Base-by-base conservation (phyloP, 331 rosid genomes). In the Dryas integrifolia region DNA sequence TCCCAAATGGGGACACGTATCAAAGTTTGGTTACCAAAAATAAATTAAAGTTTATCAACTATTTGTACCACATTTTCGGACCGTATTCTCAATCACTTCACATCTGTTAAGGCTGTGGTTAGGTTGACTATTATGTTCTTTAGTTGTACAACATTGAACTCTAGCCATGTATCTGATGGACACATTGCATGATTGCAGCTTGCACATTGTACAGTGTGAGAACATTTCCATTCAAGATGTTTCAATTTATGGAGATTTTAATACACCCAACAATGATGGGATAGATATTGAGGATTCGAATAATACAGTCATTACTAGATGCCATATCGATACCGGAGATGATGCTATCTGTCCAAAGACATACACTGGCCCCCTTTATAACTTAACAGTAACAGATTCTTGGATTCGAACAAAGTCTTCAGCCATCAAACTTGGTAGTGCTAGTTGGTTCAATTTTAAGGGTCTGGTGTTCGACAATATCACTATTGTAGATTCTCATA, bases 281-380 rank as follows among this genome's bases (percentile, higher is more conserved):
- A 93, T 93, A 58, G 98, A 91, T 70, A 90, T 93, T 5, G 98
- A 93, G 79, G 98, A 93, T 83, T 91, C 98, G 38, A 93, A 93
- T 49, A 86, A 93, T 78, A 93, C 98, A 5, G 50, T 82, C 6
- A 91, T 93, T 74, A 89, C 83, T 11, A 70, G 95, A 72, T 89
- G 97, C 81, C 96, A 84, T 82, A 93, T 93, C 5, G 85, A 94
- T 74, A 94, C 98, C 3, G 97, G 97, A 24, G 98, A 94, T 73
- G 98, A 94, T 85, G 98, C 97, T 18, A 88, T 94, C 67, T 91
- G 98, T 82, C 96, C 97, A 4, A 94, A 94, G 84, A 81, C 98
- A 12, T 88, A 52, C 70, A 79, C 86, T 5, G 92, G 90, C 51
- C 91, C 98, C 16, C 81, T 94, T 8, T 77, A 82, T 77, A 94